Evolutionary conservation across 192 early-diverging fungal genomes (phyloP), one percentile per base, ranked within the genome.

Genomic region (Backusella psychrophila): DNA sequence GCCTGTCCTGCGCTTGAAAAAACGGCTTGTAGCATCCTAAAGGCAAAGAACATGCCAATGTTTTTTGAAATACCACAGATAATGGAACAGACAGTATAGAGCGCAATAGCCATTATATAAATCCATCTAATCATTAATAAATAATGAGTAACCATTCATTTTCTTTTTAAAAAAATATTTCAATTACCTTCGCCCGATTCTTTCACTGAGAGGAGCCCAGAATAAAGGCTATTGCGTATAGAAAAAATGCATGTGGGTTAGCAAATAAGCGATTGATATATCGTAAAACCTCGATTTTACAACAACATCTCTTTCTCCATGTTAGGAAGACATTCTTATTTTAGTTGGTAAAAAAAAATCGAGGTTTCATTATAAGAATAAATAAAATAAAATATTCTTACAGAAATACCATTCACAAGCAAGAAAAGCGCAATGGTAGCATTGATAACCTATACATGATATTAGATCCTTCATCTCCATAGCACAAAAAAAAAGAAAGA

Each of bases 1-100:
- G 77, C 74, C 34, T 76, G 56, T 33, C 81, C 80, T 9, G 78
- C 78, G 17, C 80, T 75, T 8, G 78, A 66, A 38, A 77, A 79
- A 9, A 77, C 65, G 7, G 74, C 77, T 26, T 84, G 80, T 21
- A 83, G 35, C 11, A 84, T 1, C 17, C 85, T 80, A 52, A 77
- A 80, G 6, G 42, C 72, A 33, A 84, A 66, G 11, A 86, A 75
- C 14, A 74, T 36, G 1, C 72, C 80, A 38, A 86, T 69, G 23
- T 74, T 78, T 26, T 69, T 75, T 19, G 78, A 75, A 12, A 81
- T 8, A 17, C 75, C 82, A 70, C 79, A 81, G 1, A 78, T 69
- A 26, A 77, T 49, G 8, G 78, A 71, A 49, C 69, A 75, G 1
- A 75, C 63, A 4, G 78, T 78, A 36, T 53, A 85, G 0, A 85